A percentile compares a stretch with the other conserved stretches of the same genome.
Conservation (phyloP, 2,329 filamentous ascomycete species). For the Calonectria pseudoturangicola region DNA sequence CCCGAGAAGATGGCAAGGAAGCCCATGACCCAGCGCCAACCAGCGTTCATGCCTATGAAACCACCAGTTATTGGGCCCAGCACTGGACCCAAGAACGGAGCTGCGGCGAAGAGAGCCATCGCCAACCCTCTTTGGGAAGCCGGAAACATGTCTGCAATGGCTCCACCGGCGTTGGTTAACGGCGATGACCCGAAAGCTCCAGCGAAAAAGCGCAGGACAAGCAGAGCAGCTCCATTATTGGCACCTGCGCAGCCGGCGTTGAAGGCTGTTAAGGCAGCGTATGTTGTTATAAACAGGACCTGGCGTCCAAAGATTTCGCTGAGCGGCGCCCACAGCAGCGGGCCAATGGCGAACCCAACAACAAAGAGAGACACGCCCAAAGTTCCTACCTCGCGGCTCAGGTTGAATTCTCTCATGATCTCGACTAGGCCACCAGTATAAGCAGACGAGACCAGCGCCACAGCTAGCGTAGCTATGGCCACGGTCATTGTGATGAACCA, state of each 20-base stretch:
- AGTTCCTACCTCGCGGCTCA: constrained; percentile 5
- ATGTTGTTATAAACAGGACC: constrained; percentile 1
- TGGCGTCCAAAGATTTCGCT: constrained; percentile 23
- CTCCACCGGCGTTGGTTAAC: constrained; percentile 19
- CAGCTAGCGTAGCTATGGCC: constrained; percentile 9
- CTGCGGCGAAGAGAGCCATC: constrained; percentile 17
- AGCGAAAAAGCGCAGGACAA: constrained; percentile 16
- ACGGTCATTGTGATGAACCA: constrained; percentile 20
- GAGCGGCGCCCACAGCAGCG: constrained; percentile 19
- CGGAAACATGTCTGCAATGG: constrained; percentile 21
- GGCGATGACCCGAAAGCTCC: constrained; percentile 22
- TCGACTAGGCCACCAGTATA: constrained; percentile 18
- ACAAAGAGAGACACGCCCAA: constrained; percentile 19
- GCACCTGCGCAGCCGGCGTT: constrained; percentile 16
- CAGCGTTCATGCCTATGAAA: constrained; percentile 14
- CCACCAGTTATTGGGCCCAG: constrained; percentile 20
- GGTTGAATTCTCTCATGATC: constrained; percentile 14
- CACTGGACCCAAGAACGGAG: background rate
- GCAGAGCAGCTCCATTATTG: background rate
- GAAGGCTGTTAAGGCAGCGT: constrained; percentile 21
- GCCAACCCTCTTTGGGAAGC: constrained; percentile 7
- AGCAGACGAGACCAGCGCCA: constrained; percentile 13
- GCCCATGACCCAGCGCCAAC: constrained; percentile 20
- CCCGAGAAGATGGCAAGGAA: constrained; percentile 23
- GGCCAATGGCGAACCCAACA: constrained; percentile 14